phyloP scores from a whole-genome alignment of 768 basidiomycete genomes.

The Cantharellus anzutake region DNA sequence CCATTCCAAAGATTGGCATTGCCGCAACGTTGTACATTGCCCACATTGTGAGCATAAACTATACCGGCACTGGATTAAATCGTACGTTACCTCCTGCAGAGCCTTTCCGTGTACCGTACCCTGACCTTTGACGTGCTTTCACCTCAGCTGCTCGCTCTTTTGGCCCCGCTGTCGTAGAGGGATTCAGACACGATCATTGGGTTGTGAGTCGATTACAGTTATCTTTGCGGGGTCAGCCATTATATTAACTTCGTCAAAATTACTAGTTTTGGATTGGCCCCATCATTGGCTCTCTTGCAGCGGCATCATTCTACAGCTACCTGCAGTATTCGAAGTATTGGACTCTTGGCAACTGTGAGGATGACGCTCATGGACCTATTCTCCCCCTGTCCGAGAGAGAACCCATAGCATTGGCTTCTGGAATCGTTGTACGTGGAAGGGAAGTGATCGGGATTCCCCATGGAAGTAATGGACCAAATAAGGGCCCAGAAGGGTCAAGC shows the following conservation, averaged over 20 bases:
- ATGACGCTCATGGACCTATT: not conserved
- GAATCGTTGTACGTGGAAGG: no score
- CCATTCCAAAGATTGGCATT: not conserved
- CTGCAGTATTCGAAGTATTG: conserved; percentile 14
- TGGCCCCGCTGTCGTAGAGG: conserved; percentile 10
- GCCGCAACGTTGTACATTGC: conserved; percentile 8
- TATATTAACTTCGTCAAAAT: not conserved
- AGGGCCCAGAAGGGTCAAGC: no score
- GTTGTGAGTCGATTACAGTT: conserved; percentile 24
- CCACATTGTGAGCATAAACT: conserved; percentile 3
- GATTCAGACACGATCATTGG: conserved; percentile 33
- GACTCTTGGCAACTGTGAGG: not conserved
- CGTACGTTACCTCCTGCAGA: not conserved
- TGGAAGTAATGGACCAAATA: no score
- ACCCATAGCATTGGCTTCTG: no score
- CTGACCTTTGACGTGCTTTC: not conserved
- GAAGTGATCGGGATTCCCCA: no score
- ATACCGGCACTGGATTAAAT: not conserved
- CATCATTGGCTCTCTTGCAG: conserved; percentile 43
- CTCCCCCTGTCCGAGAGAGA: not conserved
- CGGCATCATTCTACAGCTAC: conserved; percentile 33
- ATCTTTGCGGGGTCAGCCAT: not conserved
- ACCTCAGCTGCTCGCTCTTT: conserved; percentile 9
- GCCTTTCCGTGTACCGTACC: not conserved
- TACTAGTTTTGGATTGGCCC: conserved; percentile 54